phyloP scores from a whole-genome alignment of 2,329 filamentous ascomycete genomes.

The Fusarium paranaense region DNA sequence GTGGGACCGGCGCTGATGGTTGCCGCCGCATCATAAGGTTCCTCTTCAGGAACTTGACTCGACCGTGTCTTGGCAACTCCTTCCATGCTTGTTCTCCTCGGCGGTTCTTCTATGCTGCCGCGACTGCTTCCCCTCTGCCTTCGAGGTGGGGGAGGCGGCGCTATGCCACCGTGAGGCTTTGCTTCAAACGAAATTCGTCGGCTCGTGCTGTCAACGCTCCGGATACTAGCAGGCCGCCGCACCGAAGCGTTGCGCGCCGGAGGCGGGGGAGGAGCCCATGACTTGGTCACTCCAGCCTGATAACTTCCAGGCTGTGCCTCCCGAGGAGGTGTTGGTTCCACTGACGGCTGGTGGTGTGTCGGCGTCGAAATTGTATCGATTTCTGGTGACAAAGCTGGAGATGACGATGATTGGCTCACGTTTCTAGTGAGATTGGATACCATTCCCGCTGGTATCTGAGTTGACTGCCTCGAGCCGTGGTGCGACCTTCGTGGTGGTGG shows the following conservation, averaged over 20 bases:
- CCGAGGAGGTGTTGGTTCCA: slow-evolving; percentile 22
- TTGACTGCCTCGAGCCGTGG: slow-evolving; percentile 50
- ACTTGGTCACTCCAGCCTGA: slow-evolving; percentile 24
- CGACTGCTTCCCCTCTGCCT: slow-evolving; percentile 61
- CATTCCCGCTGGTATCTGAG: slow-evolving; percentile 30
- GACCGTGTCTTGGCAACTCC: slow-evolving; percentile 36
- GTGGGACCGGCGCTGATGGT: slow-evolving; percentile 19
- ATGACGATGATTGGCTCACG: slow-evolving; percentile 30
- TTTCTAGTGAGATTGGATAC: slow-evolving; percentile 52
- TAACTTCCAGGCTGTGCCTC: slow-evolving; percentile 25
- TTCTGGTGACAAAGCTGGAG: slow-evolving; percentile 35
- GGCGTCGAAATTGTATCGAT: slow-evolving; percentile 24
- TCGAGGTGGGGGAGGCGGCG: slow-evolving; percentile 62
- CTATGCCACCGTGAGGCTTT: slow-evolving; percentile 44
- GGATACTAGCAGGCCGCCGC: slow-evolving; percentile 58
- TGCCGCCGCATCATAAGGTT: slow-evolving; percentile 8
- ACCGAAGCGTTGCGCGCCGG: slow-evolving; percentile 58
- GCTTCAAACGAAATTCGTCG: slow-evolving; percentile 45
- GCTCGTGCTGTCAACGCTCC: slow-evolving; percentile 53
- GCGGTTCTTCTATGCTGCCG: slow-evolving; percentile 53
- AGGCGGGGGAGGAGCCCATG: slow-evolving; percentile 56
- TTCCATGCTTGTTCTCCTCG: slow-evolving; percentile 50
- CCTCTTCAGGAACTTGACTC: slow-evolving; percentile 33
- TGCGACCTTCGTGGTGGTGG: slow-evolving; percentile 66
- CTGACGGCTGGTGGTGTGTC: slow-evolving; percentile 17